Percentiles rank a stretch among this genome's conserved stretches.
These are phyloP conservation scores for Epichloe aotearoae DNA, from an alignment of 2,329 filamentous ascomycete species.

Conservation along the genomic window DNA sequence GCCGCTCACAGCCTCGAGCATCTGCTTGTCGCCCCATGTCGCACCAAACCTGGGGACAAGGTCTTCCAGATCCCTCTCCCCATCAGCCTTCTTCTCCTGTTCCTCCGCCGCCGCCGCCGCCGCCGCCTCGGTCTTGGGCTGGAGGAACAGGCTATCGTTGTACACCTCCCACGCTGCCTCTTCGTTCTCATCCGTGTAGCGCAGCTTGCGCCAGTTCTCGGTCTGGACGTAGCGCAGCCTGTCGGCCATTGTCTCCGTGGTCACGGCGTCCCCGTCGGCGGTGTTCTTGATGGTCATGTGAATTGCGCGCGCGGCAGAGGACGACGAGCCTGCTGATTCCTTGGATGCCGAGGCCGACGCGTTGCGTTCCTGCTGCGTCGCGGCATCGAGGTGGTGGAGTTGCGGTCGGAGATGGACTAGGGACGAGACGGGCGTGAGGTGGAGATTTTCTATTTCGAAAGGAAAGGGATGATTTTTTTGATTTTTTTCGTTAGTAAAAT, in stretches of 20 bases:
- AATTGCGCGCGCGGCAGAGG: conserved; percentile 56
- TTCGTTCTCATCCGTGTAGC: conserved; percentile 72
- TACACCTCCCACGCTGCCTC: conserved; percentile 65
- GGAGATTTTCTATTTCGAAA: conserved; percentile 52
- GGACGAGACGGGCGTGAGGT: conserved; percentile 71
- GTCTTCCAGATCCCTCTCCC: conserved; percentile 17
- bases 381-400: conserved; percentile 83
- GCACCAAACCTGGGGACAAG: conserved; percentile 25
- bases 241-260: conserved; percentile 59
- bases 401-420: conserved; percentile 84
- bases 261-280: conserved; percentile 50
- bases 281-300: conserved; percentile 77
- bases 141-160: conserved; percentile 50
- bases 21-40: conserved; percentile 30
- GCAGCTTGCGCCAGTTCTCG: conserved; percentile 68
- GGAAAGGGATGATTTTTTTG: background rate
- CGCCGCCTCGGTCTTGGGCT: conserved; percentile 7
- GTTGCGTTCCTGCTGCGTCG: conserved; percentile 53
- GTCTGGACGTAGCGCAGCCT: conserved; percentile 66
- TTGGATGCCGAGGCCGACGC: conserved; percentile 25
- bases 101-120: conserved; percentile 1
- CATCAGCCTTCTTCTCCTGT: conserved; percentile 1
- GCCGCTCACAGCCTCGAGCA: conserved; percentile 33
- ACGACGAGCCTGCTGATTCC: conserved; percentile 19
- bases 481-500: background rate